Evolutionary conservation across 805 yeast species (phyloP).

Genomic region (Cyberlindnera euphorbiae): DNA sequence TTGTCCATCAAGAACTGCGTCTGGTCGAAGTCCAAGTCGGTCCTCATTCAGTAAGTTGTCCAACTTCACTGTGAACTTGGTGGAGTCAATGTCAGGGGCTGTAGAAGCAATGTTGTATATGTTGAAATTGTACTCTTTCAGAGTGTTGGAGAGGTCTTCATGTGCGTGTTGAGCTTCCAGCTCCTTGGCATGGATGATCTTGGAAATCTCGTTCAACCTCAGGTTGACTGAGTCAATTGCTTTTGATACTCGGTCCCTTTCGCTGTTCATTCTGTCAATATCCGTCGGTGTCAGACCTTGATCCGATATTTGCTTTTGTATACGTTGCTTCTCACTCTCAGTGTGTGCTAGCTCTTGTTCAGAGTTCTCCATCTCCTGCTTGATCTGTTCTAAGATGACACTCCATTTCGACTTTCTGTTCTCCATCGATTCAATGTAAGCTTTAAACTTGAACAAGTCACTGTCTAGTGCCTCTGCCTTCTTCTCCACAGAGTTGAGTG

Average conservation of each 20-base stretch:
- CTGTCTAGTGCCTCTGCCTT: conserved; percentile 61
- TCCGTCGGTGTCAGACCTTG: conserved; percentile 60
- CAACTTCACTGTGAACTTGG: conserved; percentile 38
- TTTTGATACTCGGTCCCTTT: conserved; percentile 54
- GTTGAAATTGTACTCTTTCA: conserved; percentile 52
- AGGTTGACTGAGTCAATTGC: conserved; percentile 43
- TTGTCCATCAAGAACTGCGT: conserved; percentile 33
- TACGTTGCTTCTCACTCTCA: conserved; percentile 37
- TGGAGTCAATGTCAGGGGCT: conserved; percentile 23
- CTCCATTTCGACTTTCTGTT: conserved; percentile 65
- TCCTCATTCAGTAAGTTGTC: conserved; percentile 37
- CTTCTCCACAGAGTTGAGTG: conserved; percentile 47
- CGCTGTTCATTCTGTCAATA: conserved; percentile 58
- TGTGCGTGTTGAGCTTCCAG: conserved; percentile 43
- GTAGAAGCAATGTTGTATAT: conserved; percentile 44
- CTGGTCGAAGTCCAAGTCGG: conserved; percentile 42
- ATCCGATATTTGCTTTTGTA: conserved; percentile 39
- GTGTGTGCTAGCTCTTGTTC: conserved; percentile 37
- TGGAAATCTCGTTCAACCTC: conserved; percentile 42
- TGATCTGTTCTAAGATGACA: conserved; percentile 48
- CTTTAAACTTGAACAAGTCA: conserved; percentile 65
- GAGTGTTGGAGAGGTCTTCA: conserved; percentile 46
- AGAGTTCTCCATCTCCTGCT: conserved; percentile 45
- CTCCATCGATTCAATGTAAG: conserved; percentile 66
- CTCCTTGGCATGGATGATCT: conserved; percentile 45